These are phyloP conservation scores for Vachellia pachyceras DNA, from an alignment of 306 rosid species.

Conservation along the genomic window DNA sequence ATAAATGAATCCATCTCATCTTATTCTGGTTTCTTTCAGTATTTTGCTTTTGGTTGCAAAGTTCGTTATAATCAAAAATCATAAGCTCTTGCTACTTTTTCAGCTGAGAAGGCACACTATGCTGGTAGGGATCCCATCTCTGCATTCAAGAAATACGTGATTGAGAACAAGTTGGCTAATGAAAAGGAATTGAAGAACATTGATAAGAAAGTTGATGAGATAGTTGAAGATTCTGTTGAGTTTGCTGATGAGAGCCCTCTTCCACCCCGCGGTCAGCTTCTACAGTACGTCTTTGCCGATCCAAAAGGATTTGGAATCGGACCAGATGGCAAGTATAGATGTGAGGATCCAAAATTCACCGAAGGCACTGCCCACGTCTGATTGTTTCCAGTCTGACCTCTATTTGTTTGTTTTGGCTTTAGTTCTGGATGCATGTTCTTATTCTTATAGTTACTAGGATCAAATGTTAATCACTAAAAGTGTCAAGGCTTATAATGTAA, in stretches of 20 bases:
- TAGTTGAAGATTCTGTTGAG: conserved; percentile 82
- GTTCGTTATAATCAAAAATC: conserved; percentile 12
- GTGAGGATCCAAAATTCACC: conserved; percentile 98
- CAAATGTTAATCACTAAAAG: conserved; percentile 42
- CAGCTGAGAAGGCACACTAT: conserved; percentile 96
- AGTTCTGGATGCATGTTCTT: conserved; percentile 52
- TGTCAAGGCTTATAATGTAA: conserved; percentile 44
- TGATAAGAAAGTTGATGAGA: conserved; percentile 81
- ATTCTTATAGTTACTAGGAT: conserved; percentile 43
- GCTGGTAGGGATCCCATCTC: conserved; percentile 90
- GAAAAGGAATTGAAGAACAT: conserved; percentile 83
- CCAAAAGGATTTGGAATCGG: conserved; percentile 98
- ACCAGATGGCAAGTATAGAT: conserved; percentile 94
- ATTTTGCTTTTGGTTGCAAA: not conserved
- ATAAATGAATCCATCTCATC: not conserved
- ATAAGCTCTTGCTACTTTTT: conserved; percentile 31
- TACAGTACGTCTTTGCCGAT: conserved; percentile 97
- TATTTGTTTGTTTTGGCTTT: conserved; percentile 23
- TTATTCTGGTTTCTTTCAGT: not conserved
- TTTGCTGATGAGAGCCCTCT: conserved; percentile 88
- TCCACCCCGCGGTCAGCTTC: conserved; percentile 89
- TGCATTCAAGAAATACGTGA: conserved; percentile 75
- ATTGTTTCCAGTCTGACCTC: conserved; percentile 30
- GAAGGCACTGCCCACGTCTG: conserved; percentile 97
- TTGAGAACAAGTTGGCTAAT: conserved; percentile 74